Percentiles rank a stretch among this genome's conserved stretches.
Evolutionary conservation across 441 rosid species (phyloP).

Genomic region (Hypseocharis bilobata): DNA sequence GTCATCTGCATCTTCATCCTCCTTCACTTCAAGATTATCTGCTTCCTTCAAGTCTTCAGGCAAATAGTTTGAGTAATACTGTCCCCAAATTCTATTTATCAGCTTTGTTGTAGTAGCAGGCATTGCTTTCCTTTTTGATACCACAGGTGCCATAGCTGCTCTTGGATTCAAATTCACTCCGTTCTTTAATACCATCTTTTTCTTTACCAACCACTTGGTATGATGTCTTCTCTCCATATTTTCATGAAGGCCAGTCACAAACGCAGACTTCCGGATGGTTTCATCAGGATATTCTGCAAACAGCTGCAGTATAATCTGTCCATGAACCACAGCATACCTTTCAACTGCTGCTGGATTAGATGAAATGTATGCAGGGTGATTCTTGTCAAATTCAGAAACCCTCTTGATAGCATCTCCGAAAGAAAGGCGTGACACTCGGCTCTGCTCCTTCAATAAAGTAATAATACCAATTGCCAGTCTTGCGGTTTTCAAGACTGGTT

Average conservation of each 20-base stretch:
- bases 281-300: conserved; percentile 52
- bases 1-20: conserved; percentile 38
- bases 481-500: conserved; percentile 59
- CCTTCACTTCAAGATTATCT: conserved; percentile 33
- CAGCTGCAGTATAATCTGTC: conserved; percentile 59
- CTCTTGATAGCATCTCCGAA: conserved; percentile 46
- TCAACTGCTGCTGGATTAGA: conserved; percentile 44
- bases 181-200: conserved; percentile 33
- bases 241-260: conserved; percentile 43
- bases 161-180: conserved; percentile 57
- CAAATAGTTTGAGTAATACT: conserved; percentile 55
- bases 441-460: conserved; percentile 47
- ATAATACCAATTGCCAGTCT: conserved; percentile 51
- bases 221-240: conserved; percentile 70
- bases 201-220: conserved; percentile 60
- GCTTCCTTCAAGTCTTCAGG: conserved; percentile 52
- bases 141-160: conserved; percentile 42
- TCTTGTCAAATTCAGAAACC: conserved; percentile 39
- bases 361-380: conserved; percentile 49
- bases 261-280: conserved; percentile 47
- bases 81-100: conserved; percentile 79
- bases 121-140: conserved; percentile 60
- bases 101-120: conserved; percentile 71
- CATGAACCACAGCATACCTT: conserved; percentile 69
- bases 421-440: conserved; percentile 47